Evolutionary conservation across 2,329 filamentous ascomycete species (phyloP).

Genomic region (Penicillium expansum): DNA sequence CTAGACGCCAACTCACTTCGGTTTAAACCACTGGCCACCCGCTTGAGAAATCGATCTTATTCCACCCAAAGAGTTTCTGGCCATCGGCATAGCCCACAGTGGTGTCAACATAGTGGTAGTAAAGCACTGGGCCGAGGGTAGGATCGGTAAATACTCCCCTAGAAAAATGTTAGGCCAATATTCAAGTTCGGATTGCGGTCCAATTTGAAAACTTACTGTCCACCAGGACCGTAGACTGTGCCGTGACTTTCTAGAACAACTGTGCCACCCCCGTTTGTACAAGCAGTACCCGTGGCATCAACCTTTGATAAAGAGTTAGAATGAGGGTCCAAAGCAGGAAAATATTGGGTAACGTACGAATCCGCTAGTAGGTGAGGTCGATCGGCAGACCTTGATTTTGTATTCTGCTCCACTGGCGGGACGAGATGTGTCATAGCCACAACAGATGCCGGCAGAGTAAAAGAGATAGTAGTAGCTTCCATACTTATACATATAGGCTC

Average conservation of each 20-base stretch:
- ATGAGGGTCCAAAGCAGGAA: background rate
- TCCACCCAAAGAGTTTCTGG: constrained; percentile 50
- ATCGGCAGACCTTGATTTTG: constrained; percentile 64
- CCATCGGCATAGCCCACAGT: constrained; percentile 52
- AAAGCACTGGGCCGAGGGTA: constrained; percentile 53
- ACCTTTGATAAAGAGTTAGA: constrained; percentile 26
- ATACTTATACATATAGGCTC: constrained; percentile 55
- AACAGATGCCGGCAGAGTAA: constrained; percentile 61
- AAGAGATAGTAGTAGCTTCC: constrained; percentile 63
- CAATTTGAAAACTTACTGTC: constrained; percentile 52
- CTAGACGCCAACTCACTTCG: background rate
- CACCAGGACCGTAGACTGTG: constrained; percentile 63
- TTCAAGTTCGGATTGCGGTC: background rate
- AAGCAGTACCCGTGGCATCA: constrained; percentile 55
- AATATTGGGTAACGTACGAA: constrained; percentile 46
- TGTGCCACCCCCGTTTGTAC: constrained; percentile 58
- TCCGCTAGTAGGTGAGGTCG: constrained; percentile 49
- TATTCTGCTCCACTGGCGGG: constrained; percentile 62
- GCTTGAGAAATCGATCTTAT: constrained; percentile 42
- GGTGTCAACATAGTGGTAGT: constrained; percentile 62
- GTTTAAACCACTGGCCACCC: constrained; percentile 47
- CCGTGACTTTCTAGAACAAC: constrained; percentile 60
- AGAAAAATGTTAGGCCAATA: constrained; percentile 3
- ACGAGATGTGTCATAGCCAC: constrained; percentile 51
- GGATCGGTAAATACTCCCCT: constrained; percentile 36